Evolutionary conservation across 2,329 filamentous ascomycete species (phyloP).

Genomic region (Metarhizium guizhouense): DNA sequence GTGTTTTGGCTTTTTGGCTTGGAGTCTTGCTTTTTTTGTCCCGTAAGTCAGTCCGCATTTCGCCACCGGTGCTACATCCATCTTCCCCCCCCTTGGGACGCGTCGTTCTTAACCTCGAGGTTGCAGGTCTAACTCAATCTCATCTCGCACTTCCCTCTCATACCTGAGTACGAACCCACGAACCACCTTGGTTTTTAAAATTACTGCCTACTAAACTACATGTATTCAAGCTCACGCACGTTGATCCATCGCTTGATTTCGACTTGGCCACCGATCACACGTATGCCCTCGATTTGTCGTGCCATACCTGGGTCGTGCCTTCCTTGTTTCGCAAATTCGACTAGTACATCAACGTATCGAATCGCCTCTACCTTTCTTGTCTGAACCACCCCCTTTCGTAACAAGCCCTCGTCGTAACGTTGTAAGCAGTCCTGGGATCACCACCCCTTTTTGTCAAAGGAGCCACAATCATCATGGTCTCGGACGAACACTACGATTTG

Average conservation of each 20-base stretch:
- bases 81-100: not conserved
- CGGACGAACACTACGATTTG: slow-evolving; percentile 85
- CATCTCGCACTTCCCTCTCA: not conserved
- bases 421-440: not conserved
- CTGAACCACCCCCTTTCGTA: not conserved
- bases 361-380: not conserved
- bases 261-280: not conserved
- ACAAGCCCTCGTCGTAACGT: not conserved
- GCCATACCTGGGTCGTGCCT: not conserved
- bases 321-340: not conserved
- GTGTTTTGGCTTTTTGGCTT: not conserved
- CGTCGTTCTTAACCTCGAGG: not conserved
- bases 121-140: not conserved
- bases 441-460: not conserved
- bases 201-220: not conserved
- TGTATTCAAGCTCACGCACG: not conserved
- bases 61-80: not conserved
- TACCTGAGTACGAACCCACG: not conserved
- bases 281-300: not conserved
- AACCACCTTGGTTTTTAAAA: not conserved
- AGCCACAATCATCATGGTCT: slow-evolving; percentile 58
- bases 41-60: not conserved
- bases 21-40: not conserved
- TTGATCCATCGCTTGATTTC: not conserved
- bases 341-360: not conserved